Evolutionary conservation across 2,329 filamentous ascomycete species (phyloP).

Genomic region (Aureobasidium mangrovei): DNA sequence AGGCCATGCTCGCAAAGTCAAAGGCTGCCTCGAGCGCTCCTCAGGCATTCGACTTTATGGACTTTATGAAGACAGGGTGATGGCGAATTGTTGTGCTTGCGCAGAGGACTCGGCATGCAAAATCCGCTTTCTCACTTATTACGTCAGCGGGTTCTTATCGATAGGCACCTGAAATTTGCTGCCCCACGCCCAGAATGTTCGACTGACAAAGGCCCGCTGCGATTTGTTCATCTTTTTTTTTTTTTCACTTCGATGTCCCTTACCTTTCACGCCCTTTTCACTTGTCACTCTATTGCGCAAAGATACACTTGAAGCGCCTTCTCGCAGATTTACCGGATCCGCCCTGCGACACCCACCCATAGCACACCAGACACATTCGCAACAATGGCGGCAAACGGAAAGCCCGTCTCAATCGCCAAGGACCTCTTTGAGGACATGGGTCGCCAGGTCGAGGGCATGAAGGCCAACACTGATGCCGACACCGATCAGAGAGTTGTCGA

Average conservation of each 20-base stretch:
- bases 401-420: constrained; percentile 28
- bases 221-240: constrained; percentile 1
- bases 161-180: constrained; percentile 3
- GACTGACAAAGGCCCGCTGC: background rate
- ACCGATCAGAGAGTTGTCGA: constrained; percentile 42
- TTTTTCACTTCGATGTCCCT: background rate
- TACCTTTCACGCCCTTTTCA: background rate
- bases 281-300: background rate
- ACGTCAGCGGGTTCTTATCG: background rate
- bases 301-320: background rate
- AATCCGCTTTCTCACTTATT: background rate
- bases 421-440: constrained; percentile 47
- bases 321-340: background rate
- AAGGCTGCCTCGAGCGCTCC: constrained; percentile 30
- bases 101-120: too few species aligned
- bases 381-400: constrained; percentile 16
- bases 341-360: background rate
- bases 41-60: constrained; percentile 40
- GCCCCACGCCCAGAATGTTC: constrained; percentile 7
- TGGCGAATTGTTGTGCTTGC: background rate
- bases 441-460: constrained; percentile 36
- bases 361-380: background rate
- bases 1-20: constrained; percentile 44
- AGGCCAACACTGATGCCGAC: constrained; percentile 27
- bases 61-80: constrained; percentile 40